A percentile compares a stretch with the other conserved stretches of the same genome.
Conservation (phyloP, 306 rosid genomes). For the Astragalus membranaceus region DNA sequence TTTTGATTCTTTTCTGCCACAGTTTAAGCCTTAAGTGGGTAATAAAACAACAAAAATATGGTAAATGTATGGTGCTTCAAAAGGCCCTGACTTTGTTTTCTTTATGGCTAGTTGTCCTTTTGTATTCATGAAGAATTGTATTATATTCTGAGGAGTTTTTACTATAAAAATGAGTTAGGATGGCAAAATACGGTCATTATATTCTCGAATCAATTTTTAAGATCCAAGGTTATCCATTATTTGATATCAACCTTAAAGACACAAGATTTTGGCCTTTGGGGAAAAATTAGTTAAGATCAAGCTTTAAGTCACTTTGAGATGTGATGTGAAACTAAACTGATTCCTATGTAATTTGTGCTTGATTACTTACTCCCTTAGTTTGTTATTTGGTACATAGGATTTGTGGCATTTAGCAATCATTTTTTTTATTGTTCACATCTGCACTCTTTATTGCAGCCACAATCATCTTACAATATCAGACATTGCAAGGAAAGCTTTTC, state of each 20-base stretch:
- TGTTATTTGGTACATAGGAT: neutral
- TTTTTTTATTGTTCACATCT: conserved; percentile 9
- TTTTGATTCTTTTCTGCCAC: neutral
- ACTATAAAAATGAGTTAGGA: neutral
- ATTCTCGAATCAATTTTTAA: neutral
- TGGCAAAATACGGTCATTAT: neutral
- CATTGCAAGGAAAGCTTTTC: conserved; percentile 95
- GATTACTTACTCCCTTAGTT: neutral
- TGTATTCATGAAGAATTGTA: neutral
- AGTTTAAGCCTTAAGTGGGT: neutral
- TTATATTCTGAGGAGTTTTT: no score
- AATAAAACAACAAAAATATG: neutral
- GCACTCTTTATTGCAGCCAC: conserved; percentile 43
- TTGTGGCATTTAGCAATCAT: neutral
- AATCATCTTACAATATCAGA: conserved; percentile 73
- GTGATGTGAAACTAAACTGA: neutral
- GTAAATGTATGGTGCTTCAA: neutral
- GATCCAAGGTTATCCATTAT: neutral
- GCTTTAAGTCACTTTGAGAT: neutral
- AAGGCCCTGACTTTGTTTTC: neutral
- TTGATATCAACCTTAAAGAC: neutral
- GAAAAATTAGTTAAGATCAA: neutral
- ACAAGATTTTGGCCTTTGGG: neutral
- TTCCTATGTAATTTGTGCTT: neutral
- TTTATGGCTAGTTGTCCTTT: neutral